Base-by-base conservation (phyloP, 495 filamentous ascomycete genomes). In the Neurospora terricola region DNA sequence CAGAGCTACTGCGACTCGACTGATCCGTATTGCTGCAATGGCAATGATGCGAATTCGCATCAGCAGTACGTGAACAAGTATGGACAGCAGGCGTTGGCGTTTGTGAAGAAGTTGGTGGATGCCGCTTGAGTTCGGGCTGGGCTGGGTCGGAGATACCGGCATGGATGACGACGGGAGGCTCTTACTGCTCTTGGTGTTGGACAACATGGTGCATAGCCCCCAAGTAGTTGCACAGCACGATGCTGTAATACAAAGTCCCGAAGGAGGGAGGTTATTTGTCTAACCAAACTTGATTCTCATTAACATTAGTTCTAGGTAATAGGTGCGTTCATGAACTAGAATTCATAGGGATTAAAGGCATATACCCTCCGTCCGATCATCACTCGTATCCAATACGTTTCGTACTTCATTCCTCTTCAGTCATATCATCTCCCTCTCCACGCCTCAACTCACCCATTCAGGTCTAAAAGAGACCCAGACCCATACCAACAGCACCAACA, bases 21-120 rank as follows among this genome's bases (percentile, higher is more conserved):
- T 2, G 89, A 91, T 76, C 89, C 89, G 1, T 90, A 89, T 80
- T 91, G 89, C 84, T 90, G 88, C 82, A 90, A 86, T 71, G 89
- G 89, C 71, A 90, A 82, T 77, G 82, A 90, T 77, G 81, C 82
- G 6, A 84, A 85, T 71, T 85, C 84, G 14, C 89, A 91, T 78
- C 86, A 90, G 77, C 84, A 86, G 11, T 91, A 91, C 73, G 89
- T 86, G 62, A 81, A 77, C 71, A 86, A 87, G 76, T 84, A 84
- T 69, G 82, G 82, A 10, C 69, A 75, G 27, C 72, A 80, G 72
- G 82, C 82, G 37, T 74, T 84, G 21, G 42, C 70, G 1, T 84
- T 84, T 38, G 78, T 84, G 74, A 75, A 77, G 76, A 78, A 76
- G 70, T 72, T 75, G 16, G 43, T 80, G 39, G 76, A 75, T 42